Evolutionary conservation across 1,284 basidiomycete species (phyloP), one percentile per base, ranked within the genome.

Genomic region (Tylopilus orsonianus): DNA sequence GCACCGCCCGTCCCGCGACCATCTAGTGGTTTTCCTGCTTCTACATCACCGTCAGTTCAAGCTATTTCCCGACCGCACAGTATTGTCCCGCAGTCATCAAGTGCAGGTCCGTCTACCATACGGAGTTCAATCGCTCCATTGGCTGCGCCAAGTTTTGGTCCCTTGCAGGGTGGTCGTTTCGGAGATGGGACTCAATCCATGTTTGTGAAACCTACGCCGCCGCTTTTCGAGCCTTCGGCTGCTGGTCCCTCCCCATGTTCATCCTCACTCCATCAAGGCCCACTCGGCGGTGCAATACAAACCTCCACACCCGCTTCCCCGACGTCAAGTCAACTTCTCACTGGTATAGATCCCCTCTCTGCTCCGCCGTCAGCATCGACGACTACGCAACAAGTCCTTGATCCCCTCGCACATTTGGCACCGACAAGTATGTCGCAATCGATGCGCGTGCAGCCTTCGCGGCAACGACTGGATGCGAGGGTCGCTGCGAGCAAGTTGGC

Each of bases 401-500:
- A 89, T 59, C 86, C 87, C 24, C 73, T 89, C 18, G 83, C 79
- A 12, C 78, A 79, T 54, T 70, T 75, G 32, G 71, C 71, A 51
- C 75, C 84, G 12, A 70, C 74, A 36, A 74, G 75, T 53, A 82
- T 89, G 82, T 74, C 85, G 4, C 75, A 74, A 41, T 87, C 86
- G 18, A 68, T 90, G 62, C 79, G 84, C 16, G 73, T 85, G 35
- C 79, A 80, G 54, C 82, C 87, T 9, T 79, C 77, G 32, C 70
- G 87, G 53, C 79, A 83, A 38, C 75, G 84, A 56, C 64, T 92
- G 58, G 89, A 92, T 66, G 82, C 90, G 7, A 75, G 81, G 56
- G 84, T 91, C 64, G 89, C 89, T n/a, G 89, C 90, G 19, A 90
- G 87, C 65, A 91, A 90, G 65, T 75, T 92, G 47, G 89, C 88